A percentile compares a stretch with the other conserved stretches of the same genome.
Evolutionary conservation across 495 filamentous ascomycete species (phyloP).

Genomic region (Jackrogersella minutella): DNA sequence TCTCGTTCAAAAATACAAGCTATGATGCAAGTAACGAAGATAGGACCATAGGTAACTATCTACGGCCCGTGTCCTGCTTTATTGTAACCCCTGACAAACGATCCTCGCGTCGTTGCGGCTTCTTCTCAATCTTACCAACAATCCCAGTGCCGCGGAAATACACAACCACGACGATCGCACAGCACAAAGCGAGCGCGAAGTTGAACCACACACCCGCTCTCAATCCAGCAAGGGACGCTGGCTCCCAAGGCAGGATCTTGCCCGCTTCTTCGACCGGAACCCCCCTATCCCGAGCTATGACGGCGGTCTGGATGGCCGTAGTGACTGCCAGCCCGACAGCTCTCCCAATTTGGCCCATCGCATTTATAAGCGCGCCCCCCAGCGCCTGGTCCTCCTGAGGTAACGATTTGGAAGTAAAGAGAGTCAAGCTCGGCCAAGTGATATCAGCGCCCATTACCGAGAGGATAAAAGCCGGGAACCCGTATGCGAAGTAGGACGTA

Average conservation of each 20-base stretch:
- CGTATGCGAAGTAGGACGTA: conserved; percentile 68
- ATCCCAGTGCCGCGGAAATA: conserved; percentile 56
- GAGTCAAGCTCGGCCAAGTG: conserved; percentile 63
- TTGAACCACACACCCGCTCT: conserved; percentile 64
- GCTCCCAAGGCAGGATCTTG: conserved; percentile 48
- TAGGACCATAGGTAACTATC: conserved; percentile 7
- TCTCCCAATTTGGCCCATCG: conserved; percentile 64
- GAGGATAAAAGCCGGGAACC: conserved; percentile 64
- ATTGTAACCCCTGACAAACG: background rate
- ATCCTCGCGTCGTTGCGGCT: background rate
- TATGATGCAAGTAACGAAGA: background rate
- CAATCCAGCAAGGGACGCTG: conserved; percentile 58
- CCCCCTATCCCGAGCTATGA: conserved; percentile 54
- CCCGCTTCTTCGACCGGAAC: conserved; percentile 51
- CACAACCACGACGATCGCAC: conserved; percentile 48
- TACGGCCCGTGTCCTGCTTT: conserved; percentile 8
- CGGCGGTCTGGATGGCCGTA: conserved; percentile 64
- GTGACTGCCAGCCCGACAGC: conserved; percentile 65
- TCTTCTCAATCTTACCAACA: conserved; percentile 49
- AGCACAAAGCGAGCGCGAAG: conserved; percentile 50
- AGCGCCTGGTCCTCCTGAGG: conserved; percentile 68
- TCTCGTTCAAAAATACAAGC: background rate
- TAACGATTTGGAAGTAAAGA: conserved; percentile 66
- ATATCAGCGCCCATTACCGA: conserved; percentile 67
- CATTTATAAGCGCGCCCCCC: conserved; percentile 67